Conservation (phyloP, 208 protist species). For the Acanthamoeba castellanii region DNA sequence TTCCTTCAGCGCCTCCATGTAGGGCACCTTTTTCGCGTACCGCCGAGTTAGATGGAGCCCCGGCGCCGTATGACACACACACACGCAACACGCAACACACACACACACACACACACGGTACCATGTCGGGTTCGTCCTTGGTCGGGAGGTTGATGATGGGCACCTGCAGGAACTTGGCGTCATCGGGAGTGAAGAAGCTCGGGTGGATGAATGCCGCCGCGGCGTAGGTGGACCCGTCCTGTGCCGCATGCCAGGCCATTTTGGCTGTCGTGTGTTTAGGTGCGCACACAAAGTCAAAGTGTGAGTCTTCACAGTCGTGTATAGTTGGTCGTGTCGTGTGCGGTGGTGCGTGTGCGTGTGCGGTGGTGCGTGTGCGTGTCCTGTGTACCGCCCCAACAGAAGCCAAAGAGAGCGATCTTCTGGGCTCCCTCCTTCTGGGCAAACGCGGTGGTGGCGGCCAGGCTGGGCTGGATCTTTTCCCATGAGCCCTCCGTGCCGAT, state of each 20-base stretch:
- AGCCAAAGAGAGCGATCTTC: background rate
- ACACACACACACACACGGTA: background rate
- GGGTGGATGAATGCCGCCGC: slow-evolving; percentile 28
- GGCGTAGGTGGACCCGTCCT: background rate
- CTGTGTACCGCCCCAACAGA: slow-evolving; percentile 36
- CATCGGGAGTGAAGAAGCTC: background rate
- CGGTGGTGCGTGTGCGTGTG: no score
- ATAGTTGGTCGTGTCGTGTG: no score
- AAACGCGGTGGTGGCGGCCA: background rate
- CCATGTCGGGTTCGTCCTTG: slow-evolving; percentile 43
- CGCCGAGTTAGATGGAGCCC: background rate
- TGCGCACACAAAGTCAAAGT: background rate
- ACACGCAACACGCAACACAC: background rate
- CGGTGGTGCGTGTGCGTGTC: background rate
- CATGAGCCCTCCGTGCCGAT: background rate
- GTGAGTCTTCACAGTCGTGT: background rate
- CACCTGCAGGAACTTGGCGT: background rate
- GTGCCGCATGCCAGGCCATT: background rate
- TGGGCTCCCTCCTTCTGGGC: background rate
- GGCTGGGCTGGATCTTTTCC: background rate
- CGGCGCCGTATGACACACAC: background rate
- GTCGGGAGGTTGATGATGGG: slow-evolving; percentile 9
- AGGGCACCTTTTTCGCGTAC: background rate
- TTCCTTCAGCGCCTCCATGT: slow-evolving; percentile 55
- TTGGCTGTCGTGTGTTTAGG: background rate